These are phyloP conservation scores for Nakazawaea wickerhamii DNA, from an alignment of 805 yeast species.

Conservation along the genomic window DNA sequence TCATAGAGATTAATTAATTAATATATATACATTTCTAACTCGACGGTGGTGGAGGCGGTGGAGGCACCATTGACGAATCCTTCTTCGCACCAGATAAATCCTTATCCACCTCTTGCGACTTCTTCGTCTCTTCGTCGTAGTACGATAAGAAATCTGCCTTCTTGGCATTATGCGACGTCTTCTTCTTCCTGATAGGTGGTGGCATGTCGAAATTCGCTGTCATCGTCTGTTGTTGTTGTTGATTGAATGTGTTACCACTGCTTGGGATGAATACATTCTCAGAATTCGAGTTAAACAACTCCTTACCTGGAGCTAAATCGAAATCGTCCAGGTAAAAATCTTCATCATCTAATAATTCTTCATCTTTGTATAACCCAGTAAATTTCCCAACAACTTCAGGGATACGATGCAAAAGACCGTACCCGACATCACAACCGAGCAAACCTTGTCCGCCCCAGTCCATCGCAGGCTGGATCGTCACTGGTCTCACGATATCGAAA, in stretches of 20 bases:
- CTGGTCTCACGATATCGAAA: conserved; percentile 80
- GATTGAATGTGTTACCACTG: neutral
- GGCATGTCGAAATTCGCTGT: conserved; percentile 18
- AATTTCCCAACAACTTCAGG: conserved; percentile 62
- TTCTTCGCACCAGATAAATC: conserved; percentile 11
- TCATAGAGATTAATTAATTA: neutral
- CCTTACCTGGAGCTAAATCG: conserved; percentile 7
- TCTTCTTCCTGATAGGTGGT: conserved; percentile 16
- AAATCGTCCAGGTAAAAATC: conserved; percentile 12
- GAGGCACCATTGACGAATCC: neutral
- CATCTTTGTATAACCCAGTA: conserved; percentile 22
- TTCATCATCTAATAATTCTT: conserved; percentile 15
- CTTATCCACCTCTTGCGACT: conserved; percentile 33
- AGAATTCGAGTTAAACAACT: neutral
- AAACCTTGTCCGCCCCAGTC: conserved; percentile 81
- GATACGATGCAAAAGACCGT: conserved; percentile 81
- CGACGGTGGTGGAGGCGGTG: conserved; percentile 11
- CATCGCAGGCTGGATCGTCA: conserved; percentile 68
- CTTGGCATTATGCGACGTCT: neutral
- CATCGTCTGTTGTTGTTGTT: neutral
- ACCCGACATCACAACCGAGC: conserved; percentile 92
- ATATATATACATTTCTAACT: neutral
- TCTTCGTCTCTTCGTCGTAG: conserved; percentile 36
- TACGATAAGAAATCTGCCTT: conserved; percentile 30
- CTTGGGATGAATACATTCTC: conserved; percentile 5